These are phyloP conservation scores for Litchi chinensis DNA, from an alignment of 345 rosid genomes.

Conservation along the genomic window DNA sequence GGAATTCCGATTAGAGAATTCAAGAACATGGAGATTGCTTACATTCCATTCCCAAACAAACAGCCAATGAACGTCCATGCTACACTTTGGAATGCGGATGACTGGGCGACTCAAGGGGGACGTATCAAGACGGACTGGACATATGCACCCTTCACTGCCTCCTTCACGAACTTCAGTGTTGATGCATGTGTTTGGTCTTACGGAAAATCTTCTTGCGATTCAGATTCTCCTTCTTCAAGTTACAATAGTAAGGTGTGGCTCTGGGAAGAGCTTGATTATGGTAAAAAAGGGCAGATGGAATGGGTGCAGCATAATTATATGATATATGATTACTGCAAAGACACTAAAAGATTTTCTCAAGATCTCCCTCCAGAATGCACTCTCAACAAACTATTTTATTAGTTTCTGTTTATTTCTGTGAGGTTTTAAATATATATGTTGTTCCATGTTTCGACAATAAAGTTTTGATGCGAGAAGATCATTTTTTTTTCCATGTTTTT, in stretches of 20 bases:
- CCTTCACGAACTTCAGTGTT: constrained; percentile 40
- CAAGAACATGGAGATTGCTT: constrained; percentile 51
- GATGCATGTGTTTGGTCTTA: constrained; percentile 37
- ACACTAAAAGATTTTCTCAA: constrained; percentile 47
- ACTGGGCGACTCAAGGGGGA: constrained; percentile 76
- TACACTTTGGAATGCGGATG: constrained; percentile 66
- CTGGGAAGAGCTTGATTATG: constrained; percentile 40
- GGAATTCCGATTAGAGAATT: constrained; percentile 52
- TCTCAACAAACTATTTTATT: neutral
- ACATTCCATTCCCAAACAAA: constrained; percentile 51
- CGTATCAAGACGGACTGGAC: constrained; percentile 60
- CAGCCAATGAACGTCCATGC: constrained; percentile 68
- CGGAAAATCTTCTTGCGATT: constrained; percentile 34
- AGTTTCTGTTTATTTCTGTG: neutral
- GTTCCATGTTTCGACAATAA: neutral
- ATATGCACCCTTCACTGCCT: constrained; percentile 47
- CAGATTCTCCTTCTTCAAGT: constrained; percentile 12
- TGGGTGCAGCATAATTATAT: constrained; percentile 57
- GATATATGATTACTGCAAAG: constrained; percentile 56
- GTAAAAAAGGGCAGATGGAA: constrained; percentile 35
- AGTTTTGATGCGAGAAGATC: neutral
- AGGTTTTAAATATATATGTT: neutral
- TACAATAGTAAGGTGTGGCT: constrained; percentile 38
- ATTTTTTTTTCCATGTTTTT: neutral
- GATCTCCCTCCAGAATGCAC: constrained; percentile 51